A percentile compares a stretch with the other conserved stretches of the same genome.
Conservation (phyloP, 306 rosid genomes). For the Hylodesmum podocarpum region DNA sequence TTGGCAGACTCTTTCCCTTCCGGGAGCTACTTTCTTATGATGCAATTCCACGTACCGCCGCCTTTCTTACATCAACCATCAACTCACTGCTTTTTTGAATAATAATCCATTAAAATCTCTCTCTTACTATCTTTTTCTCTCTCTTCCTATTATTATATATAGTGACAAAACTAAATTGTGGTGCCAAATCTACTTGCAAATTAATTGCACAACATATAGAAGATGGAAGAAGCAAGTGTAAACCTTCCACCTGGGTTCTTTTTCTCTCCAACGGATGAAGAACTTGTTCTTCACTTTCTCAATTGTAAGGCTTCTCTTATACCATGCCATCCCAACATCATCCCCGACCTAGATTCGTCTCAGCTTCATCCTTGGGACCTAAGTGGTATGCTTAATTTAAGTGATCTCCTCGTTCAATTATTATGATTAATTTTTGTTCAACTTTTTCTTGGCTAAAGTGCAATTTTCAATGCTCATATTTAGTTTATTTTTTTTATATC, state of each 20-base stretch:
- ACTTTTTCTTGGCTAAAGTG: no score
- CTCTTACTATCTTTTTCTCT: background rate
- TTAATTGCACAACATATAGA: background rate
- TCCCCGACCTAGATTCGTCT: constrained; percentile 44
- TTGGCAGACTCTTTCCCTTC: constrained; percentile 1
- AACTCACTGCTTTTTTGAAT: constrained; percentile 1
- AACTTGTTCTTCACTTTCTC: constrained; percentile 53
- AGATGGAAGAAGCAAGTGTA: constrained; percentile 33
- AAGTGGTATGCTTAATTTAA: constrained; percentile 25
- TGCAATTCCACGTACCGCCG: constrained; percentile 27
- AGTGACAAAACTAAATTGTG: constrained; percentile 4
- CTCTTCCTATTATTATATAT: background rate
- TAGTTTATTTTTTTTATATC: no score
- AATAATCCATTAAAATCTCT: background rate
- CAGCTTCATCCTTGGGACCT: constrained; percentile 41
- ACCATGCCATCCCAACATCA: constrained; percentile 43
- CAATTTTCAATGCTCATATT: no score
- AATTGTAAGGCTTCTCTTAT: constrained; percentile 37
- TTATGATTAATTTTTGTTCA: background rate
- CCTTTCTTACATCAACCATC: constrained; percentile 29
- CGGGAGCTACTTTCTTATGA: background rate
- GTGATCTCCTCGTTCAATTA: background rate
- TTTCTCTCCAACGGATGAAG: constrained; percentile 58
- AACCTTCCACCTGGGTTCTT: constrained; percentile 57
- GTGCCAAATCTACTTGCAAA: background rate